Percentiles rank a stretch among this genome's conserved stretches.
Evolutionary conservation across 441 rosid species (phyloP).

Genomic region (Erodium texanum): DNA sequence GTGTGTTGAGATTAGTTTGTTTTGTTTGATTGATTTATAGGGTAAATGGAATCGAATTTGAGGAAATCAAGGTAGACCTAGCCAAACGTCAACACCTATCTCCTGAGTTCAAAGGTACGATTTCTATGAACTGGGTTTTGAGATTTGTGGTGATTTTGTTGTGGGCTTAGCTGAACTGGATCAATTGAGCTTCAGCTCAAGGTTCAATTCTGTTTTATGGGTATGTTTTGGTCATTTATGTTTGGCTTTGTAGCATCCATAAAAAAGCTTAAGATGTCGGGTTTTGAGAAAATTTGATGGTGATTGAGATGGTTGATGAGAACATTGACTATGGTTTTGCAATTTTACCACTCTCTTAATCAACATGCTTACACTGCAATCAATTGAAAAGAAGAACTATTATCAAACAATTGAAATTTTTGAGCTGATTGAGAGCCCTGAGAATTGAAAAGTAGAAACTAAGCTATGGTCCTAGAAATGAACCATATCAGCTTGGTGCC

Average conservation of each 20-base stretch:
- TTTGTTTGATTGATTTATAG: constrained; percentile 20
- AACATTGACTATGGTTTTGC: not conserved
- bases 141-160: not conserved
- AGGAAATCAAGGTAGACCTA: constrained; percentile 46
- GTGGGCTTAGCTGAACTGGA: not conserved
- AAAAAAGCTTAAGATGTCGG: not conserved
- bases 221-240: not conserved
- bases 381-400: too few species aligned
- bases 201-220: not conserved
- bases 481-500: too few species aligned
- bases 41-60: constrained; percentile 63
- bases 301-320: not conserved
- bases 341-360: not conserved
- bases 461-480: too few species aligned
- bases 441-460: too few species aligned
- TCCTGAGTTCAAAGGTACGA: constrained; percentile 57
- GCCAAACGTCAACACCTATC: constrained; percentile 48
- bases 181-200: not conserved
- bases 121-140: not conserved
- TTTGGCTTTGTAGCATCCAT: not conserved
- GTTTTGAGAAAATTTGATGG: not conserved
- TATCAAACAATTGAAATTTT: too few species aligned
- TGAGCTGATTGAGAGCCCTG: too few species aligned
- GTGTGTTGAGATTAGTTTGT: not conserved
- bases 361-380: not conserved